These are phyloP conservation scores for Aureobasidium namibiae DNA, from an alignment of 2,329 filamentous ascomycete genomes.

Conservation along the genomic window DNA sequence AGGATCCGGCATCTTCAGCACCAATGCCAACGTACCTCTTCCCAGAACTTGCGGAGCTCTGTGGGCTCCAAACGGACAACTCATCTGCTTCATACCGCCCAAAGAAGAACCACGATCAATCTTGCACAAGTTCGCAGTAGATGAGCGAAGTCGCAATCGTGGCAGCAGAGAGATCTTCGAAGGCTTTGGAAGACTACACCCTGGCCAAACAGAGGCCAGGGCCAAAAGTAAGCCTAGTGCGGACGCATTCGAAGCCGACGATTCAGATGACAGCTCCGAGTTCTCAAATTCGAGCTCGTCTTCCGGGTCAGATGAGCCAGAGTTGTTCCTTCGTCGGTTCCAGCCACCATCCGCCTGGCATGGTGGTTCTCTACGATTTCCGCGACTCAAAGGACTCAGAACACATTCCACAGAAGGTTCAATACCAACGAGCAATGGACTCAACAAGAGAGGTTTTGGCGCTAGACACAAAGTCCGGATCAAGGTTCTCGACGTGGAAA, in stretches of 20 bases:
- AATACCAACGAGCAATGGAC: conserved; percentile 14
- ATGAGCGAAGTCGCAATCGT: conserved; percentile 30
- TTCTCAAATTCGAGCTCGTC: conserved; percentile 30
- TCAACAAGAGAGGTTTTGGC: neutral
- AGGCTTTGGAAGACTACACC: conserved; percentile 53
- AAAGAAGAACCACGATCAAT: conserved; percentile 42
- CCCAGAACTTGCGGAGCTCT: conserved; percentile 50
- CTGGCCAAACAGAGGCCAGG: conserved; percentile 40
- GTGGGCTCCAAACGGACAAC: conserved; percentile 49
- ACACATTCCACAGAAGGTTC: conserved; percentile 12
- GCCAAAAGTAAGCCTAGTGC: conserved; percentile 1
- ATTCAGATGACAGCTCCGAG: conserved; percentile 14
- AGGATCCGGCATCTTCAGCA: conserved; percentile 45
- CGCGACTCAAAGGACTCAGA: conserved; percentile 14
- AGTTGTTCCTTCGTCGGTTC: conserved; percentile 13
- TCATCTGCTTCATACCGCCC: conserved; percentile 50
- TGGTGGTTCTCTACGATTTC: conserved; percentile 12
- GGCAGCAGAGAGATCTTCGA: conserved; percentile 49
- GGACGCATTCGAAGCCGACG: conserved; percentile 14
- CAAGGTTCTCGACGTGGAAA: conserved; percentile 61
- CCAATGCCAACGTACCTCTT: conserved; percentile 57
- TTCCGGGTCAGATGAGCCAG: conserved; percentile 20
- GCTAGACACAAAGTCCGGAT: conserved; percentile 58
- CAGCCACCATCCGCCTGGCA: conserved; percentile 13
- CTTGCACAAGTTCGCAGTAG: conserved; percentile 12